Percentiles rank a stretch among this genome's conserved stretches.
These are phyloP conservation scores for Phytophthora idaei DNA, from an alignment of 352 stramenopile species.

Conservation along the genomic window DNA sequence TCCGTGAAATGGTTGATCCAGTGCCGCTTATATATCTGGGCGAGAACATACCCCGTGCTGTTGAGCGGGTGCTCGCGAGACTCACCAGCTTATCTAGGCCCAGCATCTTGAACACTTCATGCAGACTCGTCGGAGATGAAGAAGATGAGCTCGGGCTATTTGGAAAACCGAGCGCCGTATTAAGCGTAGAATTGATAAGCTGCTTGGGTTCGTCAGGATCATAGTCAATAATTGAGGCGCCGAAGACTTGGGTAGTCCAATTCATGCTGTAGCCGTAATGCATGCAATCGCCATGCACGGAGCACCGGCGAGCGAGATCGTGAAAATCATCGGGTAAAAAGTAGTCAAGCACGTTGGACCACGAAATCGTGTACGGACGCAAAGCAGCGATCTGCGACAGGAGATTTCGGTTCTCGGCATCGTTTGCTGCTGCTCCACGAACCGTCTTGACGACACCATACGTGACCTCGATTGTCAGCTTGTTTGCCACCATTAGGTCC, in stretches of 20 bases:
- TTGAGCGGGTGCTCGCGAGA: slow-evolving; percentile 22
- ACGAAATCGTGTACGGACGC: slow-evolving; percentile 35
- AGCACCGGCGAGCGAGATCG: slow-evolving; percentile 36
- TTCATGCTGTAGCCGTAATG: slow-evolving; percentile 42
- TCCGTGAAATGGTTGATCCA: slow-evolving; percentile 33
- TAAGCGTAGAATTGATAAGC: slow-evolving; percentile 4
- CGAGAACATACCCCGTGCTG: slow-evolving; percentile 22
- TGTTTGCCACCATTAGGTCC: background rate
- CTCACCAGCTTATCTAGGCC: slow-evolving; percentile 23
- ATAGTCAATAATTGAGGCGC: slow-evolving; percentile 29
- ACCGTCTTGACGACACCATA: slow-evolving; percentile 2
- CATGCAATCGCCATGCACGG: slow-evolving; percentile 19
- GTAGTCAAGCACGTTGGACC: slow-evolving; percentile 33
- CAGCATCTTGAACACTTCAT: slow-evolving; percentile 8
- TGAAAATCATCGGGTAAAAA: slow-evolving; percentile 38
- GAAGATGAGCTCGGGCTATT: background rate
- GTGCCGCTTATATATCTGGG: slow-evolving; percentile 9
- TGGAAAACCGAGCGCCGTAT: slow-evolving; percentile 19
- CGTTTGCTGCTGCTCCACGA: background rate
- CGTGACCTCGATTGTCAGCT: slow-evolving; percentile 3
- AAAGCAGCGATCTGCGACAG: slow-evolving; percentile 25
- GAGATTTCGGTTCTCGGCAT: slow-evolving; percentile 7
- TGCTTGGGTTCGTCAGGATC: background rate
- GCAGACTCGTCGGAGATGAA: background rate
- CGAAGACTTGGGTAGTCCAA: slow-evolving; percentile 29